Evolutionary conservation across 2,329 filamentous ascomycete species (phyloP), one percentile per base, ranked within the genome.

Genomic region (Fusarium tjaetaba): DNA sequence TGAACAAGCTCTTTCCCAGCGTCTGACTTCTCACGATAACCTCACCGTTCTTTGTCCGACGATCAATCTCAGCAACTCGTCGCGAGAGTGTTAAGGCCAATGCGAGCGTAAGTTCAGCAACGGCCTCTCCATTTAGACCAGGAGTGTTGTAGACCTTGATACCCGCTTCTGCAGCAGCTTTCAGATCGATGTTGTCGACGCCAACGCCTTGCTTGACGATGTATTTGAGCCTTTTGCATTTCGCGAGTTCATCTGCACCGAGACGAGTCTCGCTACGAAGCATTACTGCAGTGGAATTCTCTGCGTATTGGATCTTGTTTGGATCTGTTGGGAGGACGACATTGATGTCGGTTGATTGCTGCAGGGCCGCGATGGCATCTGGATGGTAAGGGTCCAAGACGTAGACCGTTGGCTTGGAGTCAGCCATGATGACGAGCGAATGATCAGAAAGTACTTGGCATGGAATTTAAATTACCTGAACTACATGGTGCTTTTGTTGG

Each of bases 121-220:
- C 59, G 0, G 39, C 32, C 38, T 61, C 51, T 2, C 51, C 52
- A 8, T 59, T 61, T 0, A 61, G 14, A 7, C 59, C 59, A 0
- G 51, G 59, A 1, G 51, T 61, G 1, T 59, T 61, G 7, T 59
- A 59, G 0, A 61, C 59, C 4, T 18, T 11, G 1, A 61, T 59
- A 0, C 30, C 59, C 7, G 41, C 20, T 14, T 5, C 4, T 0
- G 22, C 5, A 1, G 59, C 59, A 11, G 59, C 51, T 16, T 61
- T 6, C 15, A 61, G 51, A 1, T 61, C 39, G 30, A 61, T 61
- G 13, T 61, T 61, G 5, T 61, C 59, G 4, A 61, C 51, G 0
- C 59, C 51, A 15, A 61, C 59, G 15, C 59, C 59, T 38, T 61
- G 59, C 30, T 61, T 61, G 20, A 59, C 22, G 11, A 61, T 59